Evolutionary conservation across 129 eudicot genomes (phyloP).

Genomic region (Tagetes erecta): DNA sequence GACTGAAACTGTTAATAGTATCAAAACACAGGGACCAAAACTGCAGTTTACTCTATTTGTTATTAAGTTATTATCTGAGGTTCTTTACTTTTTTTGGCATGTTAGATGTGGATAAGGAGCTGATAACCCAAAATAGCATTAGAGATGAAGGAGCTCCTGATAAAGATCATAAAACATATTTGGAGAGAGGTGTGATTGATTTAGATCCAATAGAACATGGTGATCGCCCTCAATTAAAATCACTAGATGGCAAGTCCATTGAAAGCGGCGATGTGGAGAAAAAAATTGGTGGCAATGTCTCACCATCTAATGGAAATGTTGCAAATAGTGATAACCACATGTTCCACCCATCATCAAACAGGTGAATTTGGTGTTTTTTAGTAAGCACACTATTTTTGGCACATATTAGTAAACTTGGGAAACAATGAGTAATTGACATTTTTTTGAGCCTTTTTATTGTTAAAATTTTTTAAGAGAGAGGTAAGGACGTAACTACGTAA

Average conservation of each 20-base stretch:
- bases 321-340: constrained; percentile 26
- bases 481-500: too few species aligned
- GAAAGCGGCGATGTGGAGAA: constrained; percentile 25
- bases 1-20: too few species aligned
- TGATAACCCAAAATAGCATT: not conserved
- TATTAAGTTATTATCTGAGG: not conserved
- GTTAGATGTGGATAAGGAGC: constrained; percentile 22
- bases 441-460: not conserved
- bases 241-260: constrained; percentile 5
- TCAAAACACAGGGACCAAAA: too few species aligned
- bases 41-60: too few species aligned
- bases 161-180: not conserved
- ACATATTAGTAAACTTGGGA: constrained; percentile 1
- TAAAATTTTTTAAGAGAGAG: too few species aligned
- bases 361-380: constrained; percentile 6
- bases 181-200: constrained; percentile 5
- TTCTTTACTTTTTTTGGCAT: not conserved
- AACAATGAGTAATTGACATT: not conserved
- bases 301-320: constrained; percentile 26
- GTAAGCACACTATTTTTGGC: not conserved
- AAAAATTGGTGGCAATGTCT: constrained; percentile 33
- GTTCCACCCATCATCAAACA: constrained; percentile 32
- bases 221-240: constrained; percentile 17
- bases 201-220: constrained; percentile 15
- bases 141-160: not conserved